Evolutionary conservation across 2,329 filamentous ascomycete species (phyloP), one percentile per base, ranked within the genome.

Genomic region (Ceratocystis lukuohia): DNA sequence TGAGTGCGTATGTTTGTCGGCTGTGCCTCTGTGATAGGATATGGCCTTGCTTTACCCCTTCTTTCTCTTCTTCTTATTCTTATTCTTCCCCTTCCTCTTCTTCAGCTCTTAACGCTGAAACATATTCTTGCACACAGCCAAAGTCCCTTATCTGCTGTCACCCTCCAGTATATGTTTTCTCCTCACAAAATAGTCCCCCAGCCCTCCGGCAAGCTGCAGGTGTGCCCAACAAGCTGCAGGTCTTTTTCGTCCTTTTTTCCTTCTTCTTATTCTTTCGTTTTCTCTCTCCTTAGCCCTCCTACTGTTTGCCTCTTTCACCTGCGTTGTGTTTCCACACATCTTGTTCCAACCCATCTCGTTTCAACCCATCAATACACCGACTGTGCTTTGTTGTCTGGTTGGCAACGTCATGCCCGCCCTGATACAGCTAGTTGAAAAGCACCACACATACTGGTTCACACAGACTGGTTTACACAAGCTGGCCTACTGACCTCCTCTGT

Each of bases 171-270:
- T 22, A 22, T 59, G 17, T 30, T 30, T 59, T 25, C 17, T 37
- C 17, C 30, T 59, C 28, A 8, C 28, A 7, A 33, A n/a, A 30
- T 37, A 37, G 28, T 59, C 15, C 28, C 15, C 30, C 56, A 59
- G n/a, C 12, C 28, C 56, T 37, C 6, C 56, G 56, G 56, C 56
- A 59, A 59, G 56, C 56, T 37, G 56, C 56, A 59, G 56, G 33
- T 2, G 30, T 30, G 28, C 15, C 48, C 22, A 53, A 10, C 22
- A 28, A 3, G 7, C 48, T 28, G 10, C 20, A 53, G 22, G 22
- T 53, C 48, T 53, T 53, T 53, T 53, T 53, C 48, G 48, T 53
- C 48, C 48, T 53, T 53, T 22, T 20, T 22, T 30, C 30, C 41
- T 41, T 62, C 28, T 59, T 59, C 33, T n/a, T 59, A n/a, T 37